These are phyloP conservation scores for Flaveria ramosissima DNA, from an alignment of 129 eudicot species.

Conservation along the genomic window DNA sequence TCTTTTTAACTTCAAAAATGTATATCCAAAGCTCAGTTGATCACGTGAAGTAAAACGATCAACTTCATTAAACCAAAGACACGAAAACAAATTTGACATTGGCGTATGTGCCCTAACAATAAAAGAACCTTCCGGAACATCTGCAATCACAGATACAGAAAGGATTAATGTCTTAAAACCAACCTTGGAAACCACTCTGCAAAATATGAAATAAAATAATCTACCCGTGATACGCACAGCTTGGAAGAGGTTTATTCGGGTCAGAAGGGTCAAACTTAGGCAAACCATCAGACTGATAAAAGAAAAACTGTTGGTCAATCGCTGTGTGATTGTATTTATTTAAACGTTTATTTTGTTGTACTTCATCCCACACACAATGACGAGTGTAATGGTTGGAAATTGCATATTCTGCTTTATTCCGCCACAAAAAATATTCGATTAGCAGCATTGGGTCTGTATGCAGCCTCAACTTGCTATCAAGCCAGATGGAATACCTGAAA, in stretches of 20 bases:
- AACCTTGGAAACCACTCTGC: not conserved
- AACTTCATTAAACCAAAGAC: slow-evolving; percentile 99
- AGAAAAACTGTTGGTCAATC: slow-evolving; percentile 79
- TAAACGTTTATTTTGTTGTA: slow-evolving; percentile 90
- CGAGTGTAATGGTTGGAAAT: slow-evolving; percentile 94
- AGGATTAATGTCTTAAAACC: slow-evolving; percentile 9
- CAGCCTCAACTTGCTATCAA: slow-evolving; percentile 93
- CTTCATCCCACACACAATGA: slow-evolving; percentile 99
- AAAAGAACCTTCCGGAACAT: slow-evolving; percentile 96
- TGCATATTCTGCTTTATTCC: slow-evolving; percentile 72
- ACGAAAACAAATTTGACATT: slow-evolving; percentile 90
- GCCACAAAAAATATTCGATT: slow-evolving; percentile 86
- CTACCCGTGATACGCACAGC: slow-evolving; percentile 71
- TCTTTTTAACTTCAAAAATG: slow-evolving; percentile 74
- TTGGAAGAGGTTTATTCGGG: slow-evolving; percentile 74
- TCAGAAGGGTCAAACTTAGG: slow-evolving; percentile 81
- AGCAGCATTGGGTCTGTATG: slow-evolving; percentile 83
- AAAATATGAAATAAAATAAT: slow-evolving; percentile 25
- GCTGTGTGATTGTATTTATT: slow-evolving; percentile 94
- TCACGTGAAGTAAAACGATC: slow-evolving; percentile 95
- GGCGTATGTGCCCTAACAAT: slow-evolving; percentile 93
- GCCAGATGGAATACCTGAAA: slow-evolving; percentile 94
- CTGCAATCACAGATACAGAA: slow-evolving; percentile 40
- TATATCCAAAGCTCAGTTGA: slow-evolving; percentile 91
- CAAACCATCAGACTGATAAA: slow-evolving; percentile 93